phyloP scores from a whole-genome alignment of 1,139 yeast species.

The Wickerhamiella infanticola region DNA sequence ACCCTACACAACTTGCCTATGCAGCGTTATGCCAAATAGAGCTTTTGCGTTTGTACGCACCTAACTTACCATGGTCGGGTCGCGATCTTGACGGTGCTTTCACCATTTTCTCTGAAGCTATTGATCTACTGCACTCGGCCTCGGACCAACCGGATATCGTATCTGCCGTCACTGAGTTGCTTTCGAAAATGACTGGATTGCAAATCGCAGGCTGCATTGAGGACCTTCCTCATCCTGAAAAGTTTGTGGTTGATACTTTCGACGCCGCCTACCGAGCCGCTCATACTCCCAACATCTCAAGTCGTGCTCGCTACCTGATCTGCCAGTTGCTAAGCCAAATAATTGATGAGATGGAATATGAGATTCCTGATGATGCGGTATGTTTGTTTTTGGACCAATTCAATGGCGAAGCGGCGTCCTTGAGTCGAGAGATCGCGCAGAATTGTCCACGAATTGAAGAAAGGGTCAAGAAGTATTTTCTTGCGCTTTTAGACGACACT shows the following conservation, averaged over 20 bases:
- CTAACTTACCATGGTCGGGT: no score
- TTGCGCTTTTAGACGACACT: background rate
- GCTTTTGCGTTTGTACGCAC: no score
- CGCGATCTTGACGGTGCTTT: no score
- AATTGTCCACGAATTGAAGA: background rate
- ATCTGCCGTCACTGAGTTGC: background rate
- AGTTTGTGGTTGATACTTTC: background rate
- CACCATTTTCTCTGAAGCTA: no score
- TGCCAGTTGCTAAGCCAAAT: background rate
- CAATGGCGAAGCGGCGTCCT: background rate
- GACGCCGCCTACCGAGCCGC: background rate
- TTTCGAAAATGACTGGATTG: background rate
- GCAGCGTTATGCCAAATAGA: no score
- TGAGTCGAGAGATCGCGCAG: background rate
- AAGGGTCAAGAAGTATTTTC: background rate
- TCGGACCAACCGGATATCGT: no score
- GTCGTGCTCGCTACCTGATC: background rate
- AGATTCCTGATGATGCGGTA: background rate
- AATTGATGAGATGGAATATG: background rate
- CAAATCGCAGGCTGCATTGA: background rate
- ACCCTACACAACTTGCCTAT: no score
- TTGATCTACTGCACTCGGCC: no score
- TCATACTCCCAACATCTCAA: background rate
- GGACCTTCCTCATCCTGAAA: background rate
- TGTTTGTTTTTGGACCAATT: background rate